Conservation (phyloP, 2,329 filamentous ascomycete species). For the Colletotrichum phormii region DNA sequence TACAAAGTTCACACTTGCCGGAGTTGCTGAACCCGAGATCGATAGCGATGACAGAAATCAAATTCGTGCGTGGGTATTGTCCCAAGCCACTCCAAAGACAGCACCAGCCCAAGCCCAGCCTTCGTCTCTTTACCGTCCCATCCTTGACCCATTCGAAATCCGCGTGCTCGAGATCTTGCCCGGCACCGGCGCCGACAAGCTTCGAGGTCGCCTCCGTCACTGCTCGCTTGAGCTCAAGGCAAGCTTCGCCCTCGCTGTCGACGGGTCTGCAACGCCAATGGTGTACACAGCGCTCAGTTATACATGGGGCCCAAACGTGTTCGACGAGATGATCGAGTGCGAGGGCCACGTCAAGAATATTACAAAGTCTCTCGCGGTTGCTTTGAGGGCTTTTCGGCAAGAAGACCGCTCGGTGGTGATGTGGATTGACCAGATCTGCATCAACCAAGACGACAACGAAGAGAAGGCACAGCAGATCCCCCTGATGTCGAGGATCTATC, state of each 20-base stretch:
- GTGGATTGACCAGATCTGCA: conserved; percentile 38
- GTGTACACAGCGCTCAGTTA: conserved; percentile 18
- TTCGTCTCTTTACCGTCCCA: neutral
- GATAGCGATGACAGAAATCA: neutral
- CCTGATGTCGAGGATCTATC: conserved; percentile 34
- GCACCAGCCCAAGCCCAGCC: neutral
- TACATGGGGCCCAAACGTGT: neutral
- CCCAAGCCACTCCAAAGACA: neutral
- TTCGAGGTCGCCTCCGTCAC: neutral
- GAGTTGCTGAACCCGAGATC: neutral
- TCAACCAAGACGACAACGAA: conserved; percentile 23
- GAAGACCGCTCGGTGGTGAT: conserved; percentile 5
- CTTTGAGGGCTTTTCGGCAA: neutral
- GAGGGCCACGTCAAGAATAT: neutral
- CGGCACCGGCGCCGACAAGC: neutral
- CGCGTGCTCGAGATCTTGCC: conserved; percentile 14
- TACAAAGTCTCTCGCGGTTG: conserved; percentile 10
- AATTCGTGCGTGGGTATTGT: neutral
- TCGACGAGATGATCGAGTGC: neutral
- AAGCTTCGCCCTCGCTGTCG: neutral
- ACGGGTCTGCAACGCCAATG: neutral
- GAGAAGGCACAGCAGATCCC: conserved; percentile 36
- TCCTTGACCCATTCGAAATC: neutral
- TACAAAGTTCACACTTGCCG: neutral
- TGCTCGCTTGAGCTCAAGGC: conserved; percentile 7